These are phyloP conservation scores for Hawksworthiomyces lignivorus DNA, from an alignment of 2,329 filamentous ascomycete genomes.

Conservation along the genomic window DNA sequence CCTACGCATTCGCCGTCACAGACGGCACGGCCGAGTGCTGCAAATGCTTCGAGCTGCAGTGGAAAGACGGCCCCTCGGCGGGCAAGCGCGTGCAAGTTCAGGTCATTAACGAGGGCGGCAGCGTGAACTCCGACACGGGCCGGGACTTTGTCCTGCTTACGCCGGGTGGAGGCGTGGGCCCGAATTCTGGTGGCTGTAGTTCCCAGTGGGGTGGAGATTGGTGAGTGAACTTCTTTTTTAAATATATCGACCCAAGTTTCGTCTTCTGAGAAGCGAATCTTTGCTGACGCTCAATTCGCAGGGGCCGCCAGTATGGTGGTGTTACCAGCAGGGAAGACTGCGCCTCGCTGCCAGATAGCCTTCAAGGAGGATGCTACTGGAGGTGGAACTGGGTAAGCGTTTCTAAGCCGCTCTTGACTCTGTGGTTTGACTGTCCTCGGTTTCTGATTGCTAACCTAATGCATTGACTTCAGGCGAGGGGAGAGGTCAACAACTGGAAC, in stretches of 20 bases:
- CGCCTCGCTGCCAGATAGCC: slow-evolving; percentile 4
- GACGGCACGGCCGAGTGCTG: slow-evolving; percentile 16
- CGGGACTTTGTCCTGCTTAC: slow-evolving; percentile 12
- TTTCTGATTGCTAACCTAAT: too few species aligned
- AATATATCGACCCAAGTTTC: too few species aligned
- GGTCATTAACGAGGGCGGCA: slow-evolving; percentile 17
- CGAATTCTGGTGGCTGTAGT: slow-evolving; percentile 10
- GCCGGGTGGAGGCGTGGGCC: slow-evolving; percentile 11
- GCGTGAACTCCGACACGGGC: slow-evolving; percentile 4
- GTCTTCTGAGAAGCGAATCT: too few species aligned
- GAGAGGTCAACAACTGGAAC: slow-evolving; percentile 5
- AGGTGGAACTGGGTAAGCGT: slow-evolving; percentile 6
- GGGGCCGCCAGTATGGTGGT: slow-evolving; percentile 12
- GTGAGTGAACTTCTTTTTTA: background rate
- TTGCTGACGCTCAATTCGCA: background rate
- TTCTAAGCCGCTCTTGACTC: too few species aligned
- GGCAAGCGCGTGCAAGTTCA: slow-evolving; percentile 17
- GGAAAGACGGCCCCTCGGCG: slow-evolving; percentile 13
- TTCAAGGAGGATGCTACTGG: slow-evolving; percentile 13
- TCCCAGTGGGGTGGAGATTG: slow-evolving; percentile 10
- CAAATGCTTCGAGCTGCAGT: slow-evolving; percentile 17
- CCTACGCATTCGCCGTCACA: slow-evolving; percentile 15
- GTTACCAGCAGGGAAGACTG: slow-evolving; percentile 9
- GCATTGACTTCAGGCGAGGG: slow-evolving; percentile 7
- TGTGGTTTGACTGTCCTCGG: too few species aligned